Evolutionary conservation across 768 basidiomycete genomes (phyloP), one percentile per base, ranked within the genome.

Genomic region (Tricholoma hemisulphureum): DNA sequence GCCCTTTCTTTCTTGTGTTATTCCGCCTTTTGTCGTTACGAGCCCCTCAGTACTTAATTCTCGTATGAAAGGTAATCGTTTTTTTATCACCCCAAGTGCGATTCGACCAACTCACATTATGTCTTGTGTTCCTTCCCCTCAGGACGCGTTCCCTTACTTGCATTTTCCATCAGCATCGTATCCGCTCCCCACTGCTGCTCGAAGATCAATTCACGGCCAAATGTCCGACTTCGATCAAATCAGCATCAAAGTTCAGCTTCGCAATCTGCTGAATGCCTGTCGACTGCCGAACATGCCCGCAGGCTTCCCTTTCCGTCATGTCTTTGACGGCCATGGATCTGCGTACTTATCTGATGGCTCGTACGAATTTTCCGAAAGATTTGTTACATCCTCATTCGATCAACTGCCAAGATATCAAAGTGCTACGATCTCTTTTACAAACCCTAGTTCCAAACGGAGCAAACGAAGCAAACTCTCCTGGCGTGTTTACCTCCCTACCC

Each of bases 241-340:
- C 9, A 48, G 62, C 28, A 45, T 60, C 4, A 74, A 69, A 64
- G 61, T 65, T 41, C 66, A 69, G 48, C 63, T 77, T 23, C 67
- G 67, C n/a, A 62, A 63, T 35, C 64, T 71, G 24, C 68, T 79
- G 13, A 70, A 69, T 41, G 62, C 63, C 23, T 68, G 66, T 35
- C 64, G 60, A 53, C 59, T 77, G 16, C 50, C 69, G 26, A 67
- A 69, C 54, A 67, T 73, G 61, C 73, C 70, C 21, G 59, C 53
- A 13, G 75, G 74, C 2, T 80, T 77, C 57, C 76, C 78, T 1
- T 75, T 78, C 57, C 72, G 62, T 37, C 66, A 63, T 52, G 59
- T 63, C 37, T 57, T 58, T 24, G 66, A 68, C 51, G 60, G 55
- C 13, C 60, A 66, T 28, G 69, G 68, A 16, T 53, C 58, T 3